Base-by-base conservation (phyloP, 2,329 filamentous ascomycete genomes). In the Alternaria angustiovoidea region DNA sequence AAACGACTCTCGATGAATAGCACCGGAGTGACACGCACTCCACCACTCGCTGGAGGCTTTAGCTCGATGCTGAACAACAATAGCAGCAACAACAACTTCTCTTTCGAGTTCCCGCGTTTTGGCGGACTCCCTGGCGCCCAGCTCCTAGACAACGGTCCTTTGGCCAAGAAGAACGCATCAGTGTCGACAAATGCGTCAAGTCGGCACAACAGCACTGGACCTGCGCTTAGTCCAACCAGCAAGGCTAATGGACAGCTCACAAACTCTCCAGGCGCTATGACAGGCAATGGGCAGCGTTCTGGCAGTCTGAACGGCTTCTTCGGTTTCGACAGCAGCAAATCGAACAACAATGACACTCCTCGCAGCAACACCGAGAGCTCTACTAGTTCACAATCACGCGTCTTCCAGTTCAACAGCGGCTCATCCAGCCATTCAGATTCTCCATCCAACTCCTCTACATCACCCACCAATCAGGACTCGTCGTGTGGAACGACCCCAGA, bases 51-150 rank as follows among this genome's bases (percentile, higher is more conserved):
- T 59, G 77, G 78, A 53, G 78, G 81, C 24, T 80, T 82, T 61
- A 83, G 83, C 14, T 79, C 79, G 32, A 77, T 77, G 72, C 78
- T 81, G 58, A 79, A 73, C 22, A 80, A 82, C 76, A 89, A 88
- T 67, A 82, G 89, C 55, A 88, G 85, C 71, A 90, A 91, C 64
- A 90, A 91, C 76, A 93, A 91, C 75, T 98, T 98, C 75, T 90
- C 94, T 68, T 98, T 99, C 70, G 94, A 98, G 68, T 98, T 98
- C 66, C 94, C 95, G 66, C 94, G 91, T 75, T 98, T 99, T 72
- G 95, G 95, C 47, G 86, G 89, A 60, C 85, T 96, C 26, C 86
- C 87, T 20, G 82, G 81, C 28, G 79, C 81, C 4, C 83, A 85
- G 62, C 80, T 87, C 12, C 83, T 87, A 61, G 83, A 79, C 61